Base-by-base conservation (phyloP, 495 filamentous ascomycete species). In the Penicilliopsis zonata region DNA sequence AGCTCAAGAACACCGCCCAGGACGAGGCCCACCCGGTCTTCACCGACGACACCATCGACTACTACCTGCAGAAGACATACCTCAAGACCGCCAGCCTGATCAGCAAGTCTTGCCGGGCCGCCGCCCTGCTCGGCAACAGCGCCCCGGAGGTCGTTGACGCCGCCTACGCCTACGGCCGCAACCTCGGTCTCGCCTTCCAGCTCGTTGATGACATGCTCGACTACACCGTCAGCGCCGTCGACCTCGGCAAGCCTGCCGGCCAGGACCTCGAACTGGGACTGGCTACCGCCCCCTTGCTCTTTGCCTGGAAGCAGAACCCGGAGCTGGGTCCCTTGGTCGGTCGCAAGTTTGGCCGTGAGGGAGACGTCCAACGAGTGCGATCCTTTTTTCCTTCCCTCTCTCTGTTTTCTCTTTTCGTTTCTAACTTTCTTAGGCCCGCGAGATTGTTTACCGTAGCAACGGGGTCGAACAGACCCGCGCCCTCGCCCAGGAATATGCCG, bases 41-140 rank as follows among this genome's bases (percentile, higher is more conserved):
- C 67, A 85, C 79, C 2, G 80, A 92, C 35, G 81, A 94, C 17
- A 82, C 85, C 2, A 66, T 98, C 34, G 66, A 77, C 6, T 96
- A 96, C 55, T 98, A 98, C 50, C 66, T 98, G n/a, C 85, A 95
- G 52, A 98, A 98, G 67, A 96, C 90, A 22, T 98, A 98, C 50
- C 70, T 98, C 38, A 98, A 98, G 65, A 87, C 85, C 3, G 90
- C 90, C 13, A 86, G 81, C 44, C 63, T 98, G 44, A 96, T 98
- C 46, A 88, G 82, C 48, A 98, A 98, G 54, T 86, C 80, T 8
- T 96, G 90, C 55, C 74, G 90, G 26, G 86, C 88, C 1, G 71
- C 90, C 2, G 88, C 90, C 4, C 57, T 98, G 16, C 70, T 98
- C 9, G 87, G 92, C 14, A 70, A 80, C 15, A 70, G 76, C 15